Conservation (phyloP, 176 grass and related monocot species). For the Tillandsia leiboldiana region DNA sequence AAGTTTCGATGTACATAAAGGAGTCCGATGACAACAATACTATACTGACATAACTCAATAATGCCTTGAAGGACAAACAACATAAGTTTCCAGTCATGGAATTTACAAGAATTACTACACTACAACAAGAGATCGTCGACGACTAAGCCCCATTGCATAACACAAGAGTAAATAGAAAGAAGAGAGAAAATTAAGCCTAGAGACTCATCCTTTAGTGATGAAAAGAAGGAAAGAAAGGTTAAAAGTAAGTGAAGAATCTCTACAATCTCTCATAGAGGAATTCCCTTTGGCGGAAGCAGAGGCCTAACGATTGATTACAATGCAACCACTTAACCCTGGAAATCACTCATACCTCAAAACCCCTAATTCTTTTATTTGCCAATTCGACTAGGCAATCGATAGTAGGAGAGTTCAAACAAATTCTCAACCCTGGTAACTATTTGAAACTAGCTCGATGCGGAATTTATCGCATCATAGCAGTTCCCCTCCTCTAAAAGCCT, state of each 20-base stretch:
- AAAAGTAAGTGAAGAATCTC: neutral
- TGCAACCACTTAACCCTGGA: neutral
- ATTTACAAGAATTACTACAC: slow-evolving; percentile 33
- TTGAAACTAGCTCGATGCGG: no score
- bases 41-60: slow-evolving; percentile 5
- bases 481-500: no score
- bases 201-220: slow-evolving; percentile 4
- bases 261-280: slow-evolving; percentile 2
- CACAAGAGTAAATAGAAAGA: neutral
- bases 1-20: slow-evolving; percentile 6
- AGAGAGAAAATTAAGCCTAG: slow-evolving; percentile 2
- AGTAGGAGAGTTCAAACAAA: no score
- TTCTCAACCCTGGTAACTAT: no score
- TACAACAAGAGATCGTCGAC: slow-evolving; percentile 15
- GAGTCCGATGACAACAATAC: neutral
- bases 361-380: no score
- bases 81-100: slow-evolving; percentile 5
- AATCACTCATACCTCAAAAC: no score
- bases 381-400: no score
- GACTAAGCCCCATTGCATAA: slow-evolving; percentile 18
- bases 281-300: neutral
- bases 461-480: no score
- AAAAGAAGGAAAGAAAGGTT: slow-evolving; percentile 10
- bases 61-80: neutral
- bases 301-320: neutral